Conservation (phyloP, 805 yeast genomes). For the Grigorovia yakushimaensis region DNA sequence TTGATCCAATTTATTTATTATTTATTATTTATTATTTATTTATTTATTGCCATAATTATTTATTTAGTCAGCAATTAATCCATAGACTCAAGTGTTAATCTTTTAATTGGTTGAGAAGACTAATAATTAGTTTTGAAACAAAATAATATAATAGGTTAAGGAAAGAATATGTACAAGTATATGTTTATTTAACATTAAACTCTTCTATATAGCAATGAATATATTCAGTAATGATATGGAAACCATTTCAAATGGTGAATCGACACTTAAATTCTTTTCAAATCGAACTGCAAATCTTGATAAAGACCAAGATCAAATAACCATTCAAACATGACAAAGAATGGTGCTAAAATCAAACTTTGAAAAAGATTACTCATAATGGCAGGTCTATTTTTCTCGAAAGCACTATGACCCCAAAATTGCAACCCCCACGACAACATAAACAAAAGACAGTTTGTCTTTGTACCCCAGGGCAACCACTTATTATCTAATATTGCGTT, state of each 20-base stretch:
- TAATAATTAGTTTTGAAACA: too few species aligned
- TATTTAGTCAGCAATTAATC: neutral
- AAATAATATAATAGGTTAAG: too few species aligned
- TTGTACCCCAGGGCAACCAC: constrained; percentile 7
- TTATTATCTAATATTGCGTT: constrained; percentile 16
- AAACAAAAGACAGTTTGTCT: neutral
- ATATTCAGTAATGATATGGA: too few species aligned
- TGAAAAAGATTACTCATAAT: constrained; percentile 72
- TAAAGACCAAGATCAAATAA: constrained; percentile 60
- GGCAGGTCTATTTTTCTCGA: constrained; percentile 81
- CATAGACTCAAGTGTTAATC: neutral
- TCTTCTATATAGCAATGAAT: too few species aligned
- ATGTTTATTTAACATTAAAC: too few species aligned
- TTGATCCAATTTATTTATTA: neutral
- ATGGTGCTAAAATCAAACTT: constrained; percentile 86
- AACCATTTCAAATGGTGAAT: too few species aligned
- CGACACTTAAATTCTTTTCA: constrained; percentile 4
- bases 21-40: constrained; percentile 1
- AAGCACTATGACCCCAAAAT: constrained; percentile 77
- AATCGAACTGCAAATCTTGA: constrained; percentile 23
- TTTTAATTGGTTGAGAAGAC: neutral
- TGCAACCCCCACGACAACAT: constrained; percentile 34
- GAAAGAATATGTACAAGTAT: too few species aligned
- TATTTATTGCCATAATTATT: neutral
- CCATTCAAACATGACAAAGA: constrained; percentile 72